These are phyloP conservation scores for Austropuccinia psidii DNA, from an alignment of 1,284 basidiomycete species.

Conservation along the genomic window DNA sequence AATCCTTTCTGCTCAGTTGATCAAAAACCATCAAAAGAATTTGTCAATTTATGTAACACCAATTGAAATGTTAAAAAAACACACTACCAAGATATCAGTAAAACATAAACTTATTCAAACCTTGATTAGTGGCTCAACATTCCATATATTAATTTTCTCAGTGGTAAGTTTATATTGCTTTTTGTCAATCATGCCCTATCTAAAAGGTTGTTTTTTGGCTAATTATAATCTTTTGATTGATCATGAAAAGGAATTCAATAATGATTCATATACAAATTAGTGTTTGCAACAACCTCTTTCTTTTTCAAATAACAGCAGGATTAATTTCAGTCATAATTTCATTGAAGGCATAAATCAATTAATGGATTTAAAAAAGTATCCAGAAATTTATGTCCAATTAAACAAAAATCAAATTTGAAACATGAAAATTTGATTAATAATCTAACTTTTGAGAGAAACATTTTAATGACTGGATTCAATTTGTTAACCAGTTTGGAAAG, in stretches of 20 bases:
- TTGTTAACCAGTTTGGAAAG: neutral
- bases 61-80: neutral
- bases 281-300: neutral
- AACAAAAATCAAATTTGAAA: neutral
- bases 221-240: neutral
- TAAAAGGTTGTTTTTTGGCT: neutral
- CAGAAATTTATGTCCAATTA: neutral
- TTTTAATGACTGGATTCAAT: neutral
- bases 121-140: slow-evolving; percentile 2
- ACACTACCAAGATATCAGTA: neutral
- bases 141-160: slow-evolving; percentile 8
- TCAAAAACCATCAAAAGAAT: neutral
- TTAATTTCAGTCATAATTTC: neutral
- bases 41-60: neutral
- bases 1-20: neutral
- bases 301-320: neutral
- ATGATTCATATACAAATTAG: slow-evolving; percentile 15
- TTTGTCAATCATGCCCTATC: neutral
- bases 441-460: neutral
- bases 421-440: neutral
- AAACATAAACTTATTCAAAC: slow-evolving; percentile 1
- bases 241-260: neutral
- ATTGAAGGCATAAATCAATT: slow-evolving; percentile 6
- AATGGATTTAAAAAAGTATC: slow-evolving; percentile 6
- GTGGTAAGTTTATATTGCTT: slow-evolving; percentile 1